Evolutionary conservation across 352 stramenopile genomes (phyloP), one percentile per base, ranked within the genome.

Genomic region (Pilasporangium apinafurcum): DNA sequence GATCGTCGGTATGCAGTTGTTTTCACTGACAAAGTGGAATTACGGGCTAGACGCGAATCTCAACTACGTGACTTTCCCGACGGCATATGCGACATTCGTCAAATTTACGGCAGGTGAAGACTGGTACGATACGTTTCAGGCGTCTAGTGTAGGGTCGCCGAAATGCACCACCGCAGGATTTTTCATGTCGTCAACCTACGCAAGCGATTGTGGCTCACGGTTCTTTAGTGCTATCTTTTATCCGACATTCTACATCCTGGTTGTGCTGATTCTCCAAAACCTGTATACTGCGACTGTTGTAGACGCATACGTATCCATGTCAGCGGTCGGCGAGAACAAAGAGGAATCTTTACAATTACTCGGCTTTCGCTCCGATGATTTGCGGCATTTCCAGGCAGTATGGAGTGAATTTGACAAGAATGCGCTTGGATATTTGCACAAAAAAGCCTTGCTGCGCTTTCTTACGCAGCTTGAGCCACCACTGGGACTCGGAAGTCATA

Each of bases 41-140:
- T 72, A 77, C 22, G 81, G 81, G 0, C 56, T 92, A 8, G 77
- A 91, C 37, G 53, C 65, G 1, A 89, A 84, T 31, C 47, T 83
- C 29, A 88, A 89, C 45, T 83, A 74, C 34, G 55, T 70, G n/a
- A 92, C 81, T 2, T 92, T 92, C 37, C 81, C 78, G 1, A 73
- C 52, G 13, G 81, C 81, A 0, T 89, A 86, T 37, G 56, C 75
- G 3, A 53, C 77, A 5, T 89, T 91, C 49, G 76, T 90, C 24
- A 90, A 90, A 39, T 90, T 91, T 54, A 78, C 78, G 4, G 77
- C 77, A 0, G 81, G 81, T 7, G 81, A 92, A 59, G 78, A 91
- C 39, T 92, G 81, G 81, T 92, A 81, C 37, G 77, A 86, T 33
- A 79, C 77, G 12, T 87, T 87, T 41, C 61, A 76, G 28, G 73